A percentile compares a stretch with the other conserved stretches of the same genome.
Evolutionary conservation across 2,329 filamentous ascomycete genomes (phyloP).

Genomic region (Aspergillus fijiensis): DNA sequence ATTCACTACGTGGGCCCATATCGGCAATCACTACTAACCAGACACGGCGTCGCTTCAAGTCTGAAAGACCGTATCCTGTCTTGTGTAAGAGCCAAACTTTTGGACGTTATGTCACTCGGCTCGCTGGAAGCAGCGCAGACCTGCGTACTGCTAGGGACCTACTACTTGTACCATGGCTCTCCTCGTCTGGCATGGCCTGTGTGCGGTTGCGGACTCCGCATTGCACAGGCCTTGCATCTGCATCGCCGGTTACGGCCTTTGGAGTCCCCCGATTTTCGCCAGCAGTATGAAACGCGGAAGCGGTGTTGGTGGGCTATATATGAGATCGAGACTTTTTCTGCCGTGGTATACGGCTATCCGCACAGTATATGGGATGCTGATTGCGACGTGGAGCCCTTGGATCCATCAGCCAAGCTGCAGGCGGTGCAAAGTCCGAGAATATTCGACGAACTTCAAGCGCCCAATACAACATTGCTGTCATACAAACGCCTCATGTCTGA

Average conservation of each 20-base stretch:
- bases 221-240: slow-evolving; percentile 37
- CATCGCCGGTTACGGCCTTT: slow-evolving; percentile 23
- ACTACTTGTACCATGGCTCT: slow-evolving; percentile 39
- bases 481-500: slow-evolving; percentile 30
- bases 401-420: slow-evolving; percentile 23
- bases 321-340: slow-evolving; percentile 44
- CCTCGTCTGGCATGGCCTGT: slow-evolving; percentile 42
- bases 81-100: slow-evolving; percentile 13
- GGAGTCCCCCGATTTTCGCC: background rate
- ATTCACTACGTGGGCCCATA: slow-evolving; percentile 22
- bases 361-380: slow-evolving; percentile 34
- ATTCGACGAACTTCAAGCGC: slow-evolving; percentile 9
- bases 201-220: slow-evolving; percentile 38
- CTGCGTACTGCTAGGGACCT: slow-evolving; percentile 39
- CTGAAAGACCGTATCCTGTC: slow-evolving; percentile 21
- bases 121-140: slow-evolving; percentile 35
- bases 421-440: slow-evolving; percentile 9
- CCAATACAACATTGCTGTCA: slow-evolving; percentile 17
- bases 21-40: slow-evolving; percentile 9
- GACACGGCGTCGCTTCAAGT: background rate
- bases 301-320: slow-evolving; percentile 46
- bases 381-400: slow-evolving; percentile 31
- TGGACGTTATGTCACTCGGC: slow-evolving; percentile 25
- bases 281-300: slow-evolving; percentile 30
- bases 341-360: slow-evolving; percentile 44